Conservation (phyloP, 176 grass and related monocot species). For the Zea luxurians region DNA sequence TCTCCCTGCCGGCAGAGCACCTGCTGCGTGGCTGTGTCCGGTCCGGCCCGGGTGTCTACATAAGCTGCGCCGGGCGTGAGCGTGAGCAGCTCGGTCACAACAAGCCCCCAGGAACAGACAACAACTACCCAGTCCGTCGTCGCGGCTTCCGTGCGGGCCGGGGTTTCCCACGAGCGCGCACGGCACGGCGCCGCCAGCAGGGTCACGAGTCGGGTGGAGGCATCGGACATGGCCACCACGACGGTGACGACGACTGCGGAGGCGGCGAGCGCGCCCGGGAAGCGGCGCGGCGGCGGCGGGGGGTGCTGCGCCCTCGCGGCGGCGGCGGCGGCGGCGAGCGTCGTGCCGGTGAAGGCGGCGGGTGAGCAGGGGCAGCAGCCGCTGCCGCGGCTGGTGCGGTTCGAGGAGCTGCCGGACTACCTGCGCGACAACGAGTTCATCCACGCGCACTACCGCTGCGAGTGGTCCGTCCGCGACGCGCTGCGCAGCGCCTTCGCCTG, state of each 20-base stretch:
- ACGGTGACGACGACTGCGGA: background rate
- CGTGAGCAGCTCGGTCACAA: background rate
- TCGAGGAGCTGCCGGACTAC: conserved; percentile 92
- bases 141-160: background rate
- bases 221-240: conserved; percentile 9
- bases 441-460: conserved; percentile 64
- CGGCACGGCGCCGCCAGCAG: background rate
- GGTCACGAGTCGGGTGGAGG: background rate
- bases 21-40: too few species aligned
- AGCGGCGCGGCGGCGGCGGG: background rate
- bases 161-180: background rate
- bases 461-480: conserved; percentile 84
- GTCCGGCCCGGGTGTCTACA: background rate
- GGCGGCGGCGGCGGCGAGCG: background rate
- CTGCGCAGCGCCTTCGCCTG: conserved; percentile 93
- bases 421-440: conserved; percentile 93
- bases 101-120: too few species aligned
- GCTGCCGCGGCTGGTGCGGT: conserved; percentile 49
- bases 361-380: background rate
- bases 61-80: background rate
- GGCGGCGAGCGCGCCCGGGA: background rate
- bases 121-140: background rate
- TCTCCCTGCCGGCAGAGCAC: background rate
- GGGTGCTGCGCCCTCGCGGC: background rate
- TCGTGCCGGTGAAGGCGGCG: background rate